These are phyloP conservation scores for Apiospora sp. DNA, from an alignment of 2,329 filamentous ascomycete species.

Conservation along the genomic window DNA sequence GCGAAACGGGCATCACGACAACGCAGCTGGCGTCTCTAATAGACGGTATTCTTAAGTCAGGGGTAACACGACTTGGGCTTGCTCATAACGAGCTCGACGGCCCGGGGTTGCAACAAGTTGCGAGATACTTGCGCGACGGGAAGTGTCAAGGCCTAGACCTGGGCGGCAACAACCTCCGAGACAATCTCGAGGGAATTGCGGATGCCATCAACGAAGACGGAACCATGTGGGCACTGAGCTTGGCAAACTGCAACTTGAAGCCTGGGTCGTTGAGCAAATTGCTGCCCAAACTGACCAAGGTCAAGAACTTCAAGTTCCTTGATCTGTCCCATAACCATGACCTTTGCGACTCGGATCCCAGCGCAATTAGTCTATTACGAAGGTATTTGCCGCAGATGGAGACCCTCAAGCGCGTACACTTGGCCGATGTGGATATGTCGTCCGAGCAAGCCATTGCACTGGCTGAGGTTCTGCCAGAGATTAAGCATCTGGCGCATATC, in stretches of 20 bases:
- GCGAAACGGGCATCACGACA: constrained; percentile 77
- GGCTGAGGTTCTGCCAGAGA: constrained; percentile 89
- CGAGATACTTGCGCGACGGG: constrained; percentile 77
- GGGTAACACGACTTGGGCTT: constrained; percentile 80
- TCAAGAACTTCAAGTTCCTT: constrained; percentile 83
- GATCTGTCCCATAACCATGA: constrained; percentile 90
- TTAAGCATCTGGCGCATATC: constrained; percentile 81
- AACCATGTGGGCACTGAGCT: constrained; percentile 78
- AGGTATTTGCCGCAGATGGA: constrained; percentile 84
- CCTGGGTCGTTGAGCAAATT: constrained; percentile 77
- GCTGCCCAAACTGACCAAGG: constrained; percentile 73
- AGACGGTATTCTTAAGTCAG: constrained; percentile 82
- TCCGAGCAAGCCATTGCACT: constrained; percentile 90
- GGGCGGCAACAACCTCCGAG: constrained; percentile 78
- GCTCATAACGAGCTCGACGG: constrained; percentile 82
- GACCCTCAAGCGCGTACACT: constrained; percentile 82
- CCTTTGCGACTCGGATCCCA: constrained; percentile 78
- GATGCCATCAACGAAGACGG: constrained; percentile 60
- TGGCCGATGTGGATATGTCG: constrained; percentile 83
- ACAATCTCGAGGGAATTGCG: constrained; percentile 62
- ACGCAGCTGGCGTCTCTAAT: constrained; percentile 78
- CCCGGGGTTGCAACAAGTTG: constrained; percentile 77
- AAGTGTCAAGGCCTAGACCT: constrained; percentile 89
- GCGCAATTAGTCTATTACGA: constrained; percentile 76
- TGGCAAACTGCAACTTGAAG: constrained; percentile 85